Evolutionary conservation across 768 basidiomycete genomes (phyloP).

Genomic region (Auricularia cornea): DNA sequence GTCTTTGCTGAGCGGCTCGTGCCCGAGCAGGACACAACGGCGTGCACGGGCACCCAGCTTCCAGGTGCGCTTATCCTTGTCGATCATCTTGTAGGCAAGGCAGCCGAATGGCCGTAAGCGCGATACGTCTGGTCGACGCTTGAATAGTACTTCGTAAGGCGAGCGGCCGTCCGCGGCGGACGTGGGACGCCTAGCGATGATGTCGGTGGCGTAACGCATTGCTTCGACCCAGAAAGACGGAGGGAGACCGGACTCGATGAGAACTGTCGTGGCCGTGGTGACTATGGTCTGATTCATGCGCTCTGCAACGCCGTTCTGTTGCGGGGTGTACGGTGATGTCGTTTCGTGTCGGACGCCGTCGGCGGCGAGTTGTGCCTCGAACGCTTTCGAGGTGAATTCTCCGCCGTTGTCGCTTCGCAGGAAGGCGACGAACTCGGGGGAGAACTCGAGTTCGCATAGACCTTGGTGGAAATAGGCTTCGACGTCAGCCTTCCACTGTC

Average conservation of each 20-base stretch:
- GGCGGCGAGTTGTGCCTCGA: constrained; percentile 9
- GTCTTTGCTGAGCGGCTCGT: background rate
- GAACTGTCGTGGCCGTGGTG: constrained; percentile 24
- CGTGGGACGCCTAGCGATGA: constrained; percentile 15
- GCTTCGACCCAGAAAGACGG: constrained; percentile 20
- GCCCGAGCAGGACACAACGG: background rate
- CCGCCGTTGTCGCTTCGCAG: constrained; percentile 20
- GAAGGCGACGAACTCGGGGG: background rate
- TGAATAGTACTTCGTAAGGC: too few species aligned
- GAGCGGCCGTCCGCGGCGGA: background rate
- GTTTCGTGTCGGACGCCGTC: constrained; percentile 19
- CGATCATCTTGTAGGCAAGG: background rate
- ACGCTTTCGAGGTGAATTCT: constrained; percentile 20
- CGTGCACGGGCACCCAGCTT: background rate
- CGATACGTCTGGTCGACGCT: too few species aligned
- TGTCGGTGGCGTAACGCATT: constrained; percentile 14
- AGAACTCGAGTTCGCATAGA: background rate
- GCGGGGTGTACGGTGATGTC: constrained; percentile 20
- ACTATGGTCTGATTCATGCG: constrained; percentile 18
- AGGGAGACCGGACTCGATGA: constrained; percentile 18
- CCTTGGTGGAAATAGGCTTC: background rate
- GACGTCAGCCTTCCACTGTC: background rate
- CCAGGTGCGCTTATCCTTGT: background rate
- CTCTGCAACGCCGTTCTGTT: constrained; percentile 26
- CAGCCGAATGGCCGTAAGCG: background rate